Evolutionary conservation across 2,329 filamentous ascomycete genomes (phyloP).

Genomic region (Orbilia javanica): DNA sequence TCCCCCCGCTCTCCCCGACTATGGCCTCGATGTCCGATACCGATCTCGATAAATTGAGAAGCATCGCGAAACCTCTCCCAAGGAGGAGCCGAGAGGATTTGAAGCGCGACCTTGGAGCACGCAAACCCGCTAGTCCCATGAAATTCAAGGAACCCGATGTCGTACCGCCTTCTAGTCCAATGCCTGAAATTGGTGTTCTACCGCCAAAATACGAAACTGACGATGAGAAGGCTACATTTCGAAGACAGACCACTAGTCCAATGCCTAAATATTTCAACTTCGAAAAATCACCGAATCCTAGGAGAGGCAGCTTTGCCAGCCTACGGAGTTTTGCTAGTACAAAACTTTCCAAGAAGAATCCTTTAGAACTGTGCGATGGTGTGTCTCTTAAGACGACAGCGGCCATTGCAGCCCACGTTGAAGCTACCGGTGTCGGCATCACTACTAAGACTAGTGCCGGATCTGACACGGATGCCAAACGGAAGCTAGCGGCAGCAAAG

Average conservation of each 20-base stretch:
- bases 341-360: constrained; percentile 30
- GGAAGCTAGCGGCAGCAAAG: constrained; percentile 48
- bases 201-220: constrained; percentile 40
- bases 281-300: constrained; percentile 43
- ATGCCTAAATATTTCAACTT: constrained; percentile 56
- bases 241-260: constrained; percentile 34
- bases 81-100: constrained; percentile 48
- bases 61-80: constrained; percentile 16
- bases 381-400: constrained; percentile 43
- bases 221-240: constrained; percentile 26
- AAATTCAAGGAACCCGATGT: background rate
- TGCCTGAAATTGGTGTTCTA: constrained; percentile 14
- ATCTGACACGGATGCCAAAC: constrained; percentile 45
- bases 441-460: constrained; percentile 33
- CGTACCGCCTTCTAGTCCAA: constrained; percentile 5
- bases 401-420: constrained; percentile 36
- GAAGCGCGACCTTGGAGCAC: background rate
- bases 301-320: constrained; percentile 44
- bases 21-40: constrained; percentile 48
- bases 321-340: constrained; percentile 43
- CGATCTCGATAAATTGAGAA: constrained; percentile 51
- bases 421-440: constrained; percentile 42
- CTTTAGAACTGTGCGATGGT: constrained; percentile 27
- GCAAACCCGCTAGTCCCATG: constrained; percentile 26
- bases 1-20: constrained; percentile 46